Evolutionary conservation across 169 alveolate genomes (phyloP).

Genomic region (Fabrea salina): DNA sequence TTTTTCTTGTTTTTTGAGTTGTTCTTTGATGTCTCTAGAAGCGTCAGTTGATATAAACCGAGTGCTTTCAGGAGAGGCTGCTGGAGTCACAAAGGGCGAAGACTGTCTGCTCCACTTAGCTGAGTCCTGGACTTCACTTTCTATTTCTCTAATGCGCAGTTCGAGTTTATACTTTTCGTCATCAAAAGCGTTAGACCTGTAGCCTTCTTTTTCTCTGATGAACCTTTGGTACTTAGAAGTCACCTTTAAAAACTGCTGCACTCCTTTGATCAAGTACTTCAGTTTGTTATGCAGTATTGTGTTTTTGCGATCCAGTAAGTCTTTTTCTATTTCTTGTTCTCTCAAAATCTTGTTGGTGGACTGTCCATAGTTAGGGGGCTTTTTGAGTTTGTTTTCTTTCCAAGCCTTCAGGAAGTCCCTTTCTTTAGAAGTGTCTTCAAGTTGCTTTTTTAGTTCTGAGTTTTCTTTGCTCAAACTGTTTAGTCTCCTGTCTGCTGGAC

Average conservation of each 20-base stretch:
- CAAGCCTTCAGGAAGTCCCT: conserved; percentile 7
- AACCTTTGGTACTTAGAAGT: neutral
- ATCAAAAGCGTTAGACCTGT: neutral
- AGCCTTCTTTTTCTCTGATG: neutral
- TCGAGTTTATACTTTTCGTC: conserved; percentile 8
- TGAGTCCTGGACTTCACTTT: neutral
- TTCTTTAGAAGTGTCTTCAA: neutral
- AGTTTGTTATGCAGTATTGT: neutral
- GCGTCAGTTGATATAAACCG: neutral
- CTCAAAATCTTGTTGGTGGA: neutral
- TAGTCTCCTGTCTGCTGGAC: neutral
- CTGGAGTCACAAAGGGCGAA: neutral
- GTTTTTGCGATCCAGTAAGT: neutral
- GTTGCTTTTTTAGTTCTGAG: neutral
- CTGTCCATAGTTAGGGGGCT: neutral
- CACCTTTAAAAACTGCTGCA: neutral
- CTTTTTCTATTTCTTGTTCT: neutral
- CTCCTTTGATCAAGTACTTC: neutral
- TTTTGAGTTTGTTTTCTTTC: conserved; percentile 2
- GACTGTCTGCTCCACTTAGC: neutral
- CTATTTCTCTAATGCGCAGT: neutral
- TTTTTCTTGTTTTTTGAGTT: neutral
- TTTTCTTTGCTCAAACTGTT: neutral
- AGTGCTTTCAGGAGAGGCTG: neutral
- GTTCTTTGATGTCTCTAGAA: neutral